Base-by-base conservation (phyloP, 805 yeast species). In the Priceomyces castillae region DNA sequence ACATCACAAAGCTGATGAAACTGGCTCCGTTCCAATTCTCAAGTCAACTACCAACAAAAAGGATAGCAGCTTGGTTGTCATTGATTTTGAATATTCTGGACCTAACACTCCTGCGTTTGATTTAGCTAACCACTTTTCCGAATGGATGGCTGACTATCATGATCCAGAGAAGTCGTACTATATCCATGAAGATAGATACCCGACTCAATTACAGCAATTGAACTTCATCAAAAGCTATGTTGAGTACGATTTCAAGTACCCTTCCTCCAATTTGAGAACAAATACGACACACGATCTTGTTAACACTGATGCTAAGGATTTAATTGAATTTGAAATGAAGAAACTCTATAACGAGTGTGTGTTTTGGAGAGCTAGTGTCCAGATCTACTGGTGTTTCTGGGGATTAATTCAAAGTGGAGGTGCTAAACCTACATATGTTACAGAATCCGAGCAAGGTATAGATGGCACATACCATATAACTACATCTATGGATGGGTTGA, bases 131-230 rank as follows among this genome's bases (percentile, higher is more conserved):
- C 99, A 94, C 67, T 86, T 94, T 53, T 78, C 86, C 50, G 99
- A 92, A 68, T 92, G 99, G 99, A 94, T 90, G 97, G 77, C 88
- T 39, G 89, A 94, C 67, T 94, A 92, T 60, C 87, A 84, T 57
- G 78, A 81, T 52, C 77, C 82, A 1, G 68, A 72, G 15, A 47
- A 51, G 38, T 65, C 72, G 12, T 79, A 84, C 59, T 77, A 65
- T 43, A 67, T 86, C n/a, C 73, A 77, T 52, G 69, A 66, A 26
- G 66, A 74, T 10, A 65, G 68, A 30, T 94, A 77, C 63, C 99
- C 99, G 7, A 68, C 71, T 11, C 69, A 71, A 47, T 80, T 80
- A 36, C 84, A 90, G 59, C 82, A 85, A 56, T 59, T 83, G 50
- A 83, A 84, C 55, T 76, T 90, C 52, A 63, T 92, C 41, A 79